A percentile compares a stretch with the other conserved stretches of the same genome.
Conservation (phyloP, 495 filamentous ascomycete genomes). For the Neurospora terricola region DNA sequence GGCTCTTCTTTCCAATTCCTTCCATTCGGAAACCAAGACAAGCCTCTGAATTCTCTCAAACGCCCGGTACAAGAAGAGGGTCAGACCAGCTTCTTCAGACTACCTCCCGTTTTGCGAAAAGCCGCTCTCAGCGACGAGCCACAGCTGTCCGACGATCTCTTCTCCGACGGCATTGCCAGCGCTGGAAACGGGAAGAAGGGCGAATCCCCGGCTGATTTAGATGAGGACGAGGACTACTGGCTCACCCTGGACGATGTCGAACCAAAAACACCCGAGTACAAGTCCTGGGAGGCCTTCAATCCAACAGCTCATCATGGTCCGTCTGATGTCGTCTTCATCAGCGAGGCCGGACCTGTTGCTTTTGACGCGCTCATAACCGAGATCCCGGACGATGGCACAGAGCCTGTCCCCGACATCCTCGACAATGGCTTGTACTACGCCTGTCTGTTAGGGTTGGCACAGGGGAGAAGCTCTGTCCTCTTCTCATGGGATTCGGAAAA, state of each 20-base stretch:
- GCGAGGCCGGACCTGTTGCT: conserved; percentile 60
- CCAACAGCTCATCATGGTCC: conserved; percentile 23
- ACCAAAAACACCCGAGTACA: conserved; percentile 34
- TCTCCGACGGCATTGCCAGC: conserved; percentile 6
- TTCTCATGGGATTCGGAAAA: conserved; percentile 57
- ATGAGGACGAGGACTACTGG: conserved; percentile 46
- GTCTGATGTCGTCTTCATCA: conserved; percentile 48
- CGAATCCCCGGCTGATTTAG: neutral
- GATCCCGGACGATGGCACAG: neutral
- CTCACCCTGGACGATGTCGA: conserved; percentile 21
- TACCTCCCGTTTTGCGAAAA: conserved; percentile 26
- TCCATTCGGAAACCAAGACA: neutral
- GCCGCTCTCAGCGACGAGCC: neutral
- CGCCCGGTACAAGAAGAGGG: neutral
- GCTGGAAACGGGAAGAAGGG: conserved; percentile 10
- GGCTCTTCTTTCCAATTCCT: neutral
- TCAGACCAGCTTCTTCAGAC: conserved; percentile 28
- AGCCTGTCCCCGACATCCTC: conserved; percentile 18
- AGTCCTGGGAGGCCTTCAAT: conserved; percentile 66
- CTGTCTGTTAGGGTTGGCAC: conserved; percentile 58
- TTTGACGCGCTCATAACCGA: conserved; percentile 57
- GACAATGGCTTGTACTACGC: conserved; percentile 43
- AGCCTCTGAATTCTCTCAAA: neutral
- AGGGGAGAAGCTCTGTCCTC: conserved; percentile 73
- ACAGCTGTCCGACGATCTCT: neutral